These are phyloP conservation scores for Nissolia schottii DNA, from an alignment of 306 rosid genomes.

Conservation along the genomic window DNA sequence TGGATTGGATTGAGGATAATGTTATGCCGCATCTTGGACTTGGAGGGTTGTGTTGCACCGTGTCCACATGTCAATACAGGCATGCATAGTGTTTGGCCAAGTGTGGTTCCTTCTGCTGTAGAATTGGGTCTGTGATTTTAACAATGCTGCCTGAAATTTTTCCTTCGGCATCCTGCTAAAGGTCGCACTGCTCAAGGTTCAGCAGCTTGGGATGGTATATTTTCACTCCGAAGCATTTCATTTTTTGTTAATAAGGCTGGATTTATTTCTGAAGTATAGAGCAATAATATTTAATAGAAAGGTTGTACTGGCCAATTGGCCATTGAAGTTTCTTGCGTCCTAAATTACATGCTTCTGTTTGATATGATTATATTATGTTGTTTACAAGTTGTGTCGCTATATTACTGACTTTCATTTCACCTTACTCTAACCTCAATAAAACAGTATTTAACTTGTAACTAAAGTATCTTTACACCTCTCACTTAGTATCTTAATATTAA, in stretches of 20 bases:
- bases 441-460: background rate
- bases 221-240: background rate
- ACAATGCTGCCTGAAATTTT: slow-evolving; percentile 13
- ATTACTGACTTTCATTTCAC: background rate
- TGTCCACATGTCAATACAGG: background rate
- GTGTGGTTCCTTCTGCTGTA: background rate
- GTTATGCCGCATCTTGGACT: background rate
- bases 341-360: background rate
- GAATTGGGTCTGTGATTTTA: background rate
- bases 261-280: background rate
- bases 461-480: background rate
- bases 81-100: background rate
- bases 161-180: background rate
- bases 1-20: background rate
- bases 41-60: background rate
- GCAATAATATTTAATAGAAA: background rate
- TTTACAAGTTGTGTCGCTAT: background rate
- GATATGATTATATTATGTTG: background rate
- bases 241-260: background rate
- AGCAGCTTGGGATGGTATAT: slow-evolving; percentile 8
- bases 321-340: slow-evolving; percentile 3
- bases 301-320: background rate
- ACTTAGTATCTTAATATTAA: background rate
- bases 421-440: background rate
- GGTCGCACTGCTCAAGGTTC: background rate